These are phyloP conservation scores for Pugionium dolabratum DNA, from an alignment of 345 rosid genomes.

Conservation along the genomic window DNA sequence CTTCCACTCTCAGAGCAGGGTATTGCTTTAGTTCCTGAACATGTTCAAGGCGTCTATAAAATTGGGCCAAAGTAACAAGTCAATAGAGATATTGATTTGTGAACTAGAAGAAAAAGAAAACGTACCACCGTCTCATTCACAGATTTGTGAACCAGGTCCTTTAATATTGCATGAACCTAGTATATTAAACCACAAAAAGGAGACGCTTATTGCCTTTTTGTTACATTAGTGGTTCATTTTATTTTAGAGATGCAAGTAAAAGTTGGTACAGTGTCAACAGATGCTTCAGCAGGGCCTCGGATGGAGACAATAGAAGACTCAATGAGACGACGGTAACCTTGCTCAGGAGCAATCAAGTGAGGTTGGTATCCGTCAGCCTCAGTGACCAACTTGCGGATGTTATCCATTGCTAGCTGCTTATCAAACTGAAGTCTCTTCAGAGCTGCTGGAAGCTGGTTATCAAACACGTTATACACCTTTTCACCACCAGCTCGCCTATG, in stretches of 20 bases:
- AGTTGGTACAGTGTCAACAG: slow-evolving; percentile 92
- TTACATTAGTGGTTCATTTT: slow-evolving; percentile 12
- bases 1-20: slow-evolving; percentile 93
- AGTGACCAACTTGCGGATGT: slow-evolving; percentile 90
- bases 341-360: slow-evolving; percentile 98
- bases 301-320: slow-evolving; percentile 85
- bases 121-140: slow-evolving; percentile 81
- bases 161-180: slow-evolving; percentile 86
- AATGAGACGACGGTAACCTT: slow-evolving; percentile 98
- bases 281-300: slow-evolving; percentile 98
- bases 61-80: neutral
- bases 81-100: slow-evolving; percentile 1
- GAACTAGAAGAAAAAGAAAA: slow-evolving; percentile 22
- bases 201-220: slow-evolving; percentile 8
- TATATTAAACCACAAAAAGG: neutral
- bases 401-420: slow-evolving; percentile 97
- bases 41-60: slow-evolving; percentile 20
- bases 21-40: slow-evolving; percentile 94
- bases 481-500: slow-evolving; percentile 98
- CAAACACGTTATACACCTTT: slow-evolving; percentile 88
- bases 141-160: slow-evolving; percentile 96
- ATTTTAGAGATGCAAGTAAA: slow-evolving; percentile 23
- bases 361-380: slow-evolving; percentile 99
- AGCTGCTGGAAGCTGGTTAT: slow-evolving; percentile 99
- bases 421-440: slow-evolving; percentile 97